Evolutionary conservation across 345 rosid genomes (phyloP).

Genomic region (Linum tenue): DNA sequence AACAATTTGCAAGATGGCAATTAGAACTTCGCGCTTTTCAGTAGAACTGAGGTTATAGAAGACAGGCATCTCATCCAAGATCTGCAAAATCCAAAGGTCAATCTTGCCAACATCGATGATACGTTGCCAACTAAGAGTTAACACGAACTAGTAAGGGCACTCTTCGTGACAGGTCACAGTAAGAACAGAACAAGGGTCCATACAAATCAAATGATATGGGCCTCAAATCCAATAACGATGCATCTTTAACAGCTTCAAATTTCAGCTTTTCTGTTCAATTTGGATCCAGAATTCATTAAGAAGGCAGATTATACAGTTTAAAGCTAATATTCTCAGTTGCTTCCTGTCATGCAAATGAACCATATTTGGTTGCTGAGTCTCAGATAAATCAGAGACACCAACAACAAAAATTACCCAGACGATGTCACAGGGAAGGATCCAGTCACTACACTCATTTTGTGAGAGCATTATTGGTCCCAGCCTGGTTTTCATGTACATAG

Average conservation of each 20-base stretch:
- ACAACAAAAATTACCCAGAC: too few relatives aligned
- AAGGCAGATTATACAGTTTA: too few relatives aligned
- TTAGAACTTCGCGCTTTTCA: conserved; percentile 95
- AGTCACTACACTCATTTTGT: too few relatives aligned
- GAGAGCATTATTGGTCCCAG: too few relatives aligned
- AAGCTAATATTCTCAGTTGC: too few relatives aligned
- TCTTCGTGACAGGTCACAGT: background rate
- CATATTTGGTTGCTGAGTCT: too few relatives aligned
- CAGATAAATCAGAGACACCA: too few relatives aligned
- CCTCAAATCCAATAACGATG: background rate
- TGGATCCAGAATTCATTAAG: too few relatives aligned
- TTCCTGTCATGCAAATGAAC: too few relatives aligned
- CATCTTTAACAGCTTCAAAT: background rate
- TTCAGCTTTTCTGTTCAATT: too few relatives aligned
- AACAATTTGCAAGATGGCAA: conserved; percentile 81
- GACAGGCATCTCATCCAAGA: conserved; percentile 98
- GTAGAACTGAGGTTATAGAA: conserved; percentile 88
- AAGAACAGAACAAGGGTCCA: conserved; percentile 10
- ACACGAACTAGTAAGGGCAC: background rate
- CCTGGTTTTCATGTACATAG: too few relatives aligned
- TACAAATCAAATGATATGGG: background rate
- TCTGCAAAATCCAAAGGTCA: conserved; percentile 42
- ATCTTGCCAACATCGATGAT: background rate
- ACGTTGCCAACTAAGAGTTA: background rate
- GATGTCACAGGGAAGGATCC: too few relatives aligned